phyloP scores from a whole-genome alignment of 768 basidiomycete genomes.

The Collybiopsis confluens region DNA sequence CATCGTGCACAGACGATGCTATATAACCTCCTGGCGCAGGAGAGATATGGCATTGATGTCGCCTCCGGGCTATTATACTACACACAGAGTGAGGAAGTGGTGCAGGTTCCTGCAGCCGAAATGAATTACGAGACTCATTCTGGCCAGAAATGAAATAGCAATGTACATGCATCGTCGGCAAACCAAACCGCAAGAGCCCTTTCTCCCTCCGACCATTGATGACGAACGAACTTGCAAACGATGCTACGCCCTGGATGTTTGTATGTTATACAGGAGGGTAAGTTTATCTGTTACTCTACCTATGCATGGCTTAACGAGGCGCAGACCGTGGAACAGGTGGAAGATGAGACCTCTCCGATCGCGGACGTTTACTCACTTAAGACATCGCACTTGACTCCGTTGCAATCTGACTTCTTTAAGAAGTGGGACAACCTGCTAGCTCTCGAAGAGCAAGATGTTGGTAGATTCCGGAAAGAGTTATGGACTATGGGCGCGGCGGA shows the following conservation, averaged over 20 bases:
- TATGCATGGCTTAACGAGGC: background rate
- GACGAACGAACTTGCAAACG: constrained; percentile 71
- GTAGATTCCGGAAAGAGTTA: constrained; percentile 83
- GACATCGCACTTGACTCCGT: constrained; percentile 70
- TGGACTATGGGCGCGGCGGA: constrained; percentile 87
- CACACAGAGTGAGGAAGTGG: constrained; percentile 85
- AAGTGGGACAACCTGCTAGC: constrained; percentile 87
- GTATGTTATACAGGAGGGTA: constrained; percentile 93
- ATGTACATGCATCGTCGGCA: constrained; percentile 61
- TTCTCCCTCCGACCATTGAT: constrained; percentile 87
- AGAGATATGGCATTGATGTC: constrained; percentile 84
- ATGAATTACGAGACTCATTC: constrained; percentile 82
- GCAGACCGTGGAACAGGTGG: constrained; percentile 67
- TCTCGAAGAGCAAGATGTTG: constrained; percentile 80
- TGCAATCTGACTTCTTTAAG: constrained; percentile 76
- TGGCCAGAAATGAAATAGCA: constrained; percentile 81
- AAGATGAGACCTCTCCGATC: constrained; percentile 49
- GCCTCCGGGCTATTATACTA: constrained; percentile 88
- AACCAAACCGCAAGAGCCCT: constrained; percentile 34
- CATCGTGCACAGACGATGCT: constrained; percentile 98
- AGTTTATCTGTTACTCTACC: constrained; percentile 5
- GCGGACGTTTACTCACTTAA: constrained; percentile 70
- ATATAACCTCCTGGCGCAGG: constrained; percentile 85
- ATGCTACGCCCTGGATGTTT: constrained; percentile 81
- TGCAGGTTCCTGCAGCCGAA: constrained; percentile 72